Evolutionary conservation across 1,284 basidiomycete species (phyloP), one percentile per base, ranked within the genome.

Genomic region (Chondrostereum purpureum): DNA sequence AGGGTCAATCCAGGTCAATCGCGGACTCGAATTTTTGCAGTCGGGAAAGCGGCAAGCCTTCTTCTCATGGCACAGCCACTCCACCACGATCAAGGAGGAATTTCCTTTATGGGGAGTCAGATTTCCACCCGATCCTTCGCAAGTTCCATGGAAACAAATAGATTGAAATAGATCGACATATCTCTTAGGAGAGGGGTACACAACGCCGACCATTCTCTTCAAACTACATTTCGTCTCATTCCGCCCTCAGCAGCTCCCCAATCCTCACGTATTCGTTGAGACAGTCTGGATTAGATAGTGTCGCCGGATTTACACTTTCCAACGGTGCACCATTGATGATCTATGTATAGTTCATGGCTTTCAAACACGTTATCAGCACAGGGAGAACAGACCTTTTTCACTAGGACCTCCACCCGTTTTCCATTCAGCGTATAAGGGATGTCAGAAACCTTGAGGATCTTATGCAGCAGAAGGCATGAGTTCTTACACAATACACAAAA

Each of bases 351-450:
- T 48, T 44, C 52, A 46, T 55, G 49, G 55, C 40, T 55, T 46
- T 44, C 45, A 52, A 50, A 47, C 39, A 40, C 14, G 16, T 17
- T 47, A 43, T 41, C 44, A 49, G 53, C 44, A 47, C 35, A 41
- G 42, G 41, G 33, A 45, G 27, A 34, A 49, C 65, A 54, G 50
- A 83, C 81, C 74, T 89, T 90, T 63, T 88, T 89, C 22, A 88
- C 80, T 6, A 85, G 75, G 10, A 90, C 84, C 62, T 93, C 91
- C 42, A 92, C 87, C 37, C 83, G 77, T 61, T 93, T 94, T 23
- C 85, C 84, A 53, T 92, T 93, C 44, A 92, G 66, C 11, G 91
- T 94, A 61, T 91, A 86, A 12, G 89, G 89, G 20, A 91, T 77
- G 60, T 89, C 88, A 8, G 61, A 52, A 3, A 84, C 84, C 57